Percentiles rank a stretch among this genome's conserved stretches.
These are phyloP conservation scores for Thelonectria olida DNA, from an alignment of 2,329 filamentous ascomycete species.

Conservation along the genomic window DNA sequence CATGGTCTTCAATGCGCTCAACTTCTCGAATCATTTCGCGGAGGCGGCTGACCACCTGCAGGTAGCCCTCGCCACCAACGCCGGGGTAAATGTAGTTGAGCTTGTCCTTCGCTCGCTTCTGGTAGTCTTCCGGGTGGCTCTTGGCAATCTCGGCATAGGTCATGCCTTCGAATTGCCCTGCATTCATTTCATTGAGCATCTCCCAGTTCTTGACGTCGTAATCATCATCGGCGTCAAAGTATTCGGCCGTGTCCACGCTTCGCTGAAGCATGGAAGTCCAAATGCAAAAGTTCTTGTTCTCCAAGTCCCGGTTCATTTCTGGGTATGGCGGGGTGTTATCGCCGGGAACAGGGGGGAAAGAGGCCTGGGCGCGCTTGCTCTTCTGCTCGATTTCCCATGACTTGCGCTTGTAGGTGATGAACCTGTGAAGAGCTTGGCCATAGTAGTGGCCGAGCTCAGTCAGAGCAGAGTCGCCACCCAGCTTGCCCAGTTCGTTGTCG, in stretches of 20 bases:
- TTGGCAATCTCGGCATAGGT: constrained; percentile 90
- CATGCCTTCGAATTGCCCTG: constrained; percentile 91
- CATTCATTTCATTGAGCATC: constrained; percentile 96
- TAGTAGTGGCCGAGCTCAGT: constrained; percentile 84
- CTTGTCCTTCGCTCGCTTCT: constrained; percentile 83
- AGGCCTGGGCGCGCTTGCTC: constrained; percentile 77
- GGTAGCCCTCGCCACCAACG: constrained; percentile 93
- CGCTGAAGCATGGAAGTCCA: constrained; percentile 98
- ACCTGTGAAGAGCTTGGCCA: constrained; percentile 79
- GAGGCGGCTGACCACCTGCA: constrained; percentile 95
- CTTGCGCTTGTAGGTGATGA: constrained; percentile 82
- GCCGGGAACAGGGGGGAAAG: constrained; percentile 89
- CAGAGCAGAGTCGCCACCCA: constrained; percentile 89
- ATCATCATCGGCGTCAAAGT: constrained; percentile 90
- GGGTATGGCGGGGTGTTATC: constrained; percentile 96
- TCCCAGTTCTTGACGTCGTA: constrained; percentile 98
- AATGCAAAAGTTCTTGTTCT: constrained; percentile 93
- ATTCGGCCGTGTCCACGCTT: constrained; percentile 85
- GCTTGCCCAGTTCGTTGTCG: constrained; percentile 87
- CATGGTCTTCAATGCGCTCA: constrained; percentile 95
- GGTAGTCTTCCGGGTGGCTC: constrained; percentile 83
- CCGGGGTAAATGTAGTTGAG: constrained; percentile 97
- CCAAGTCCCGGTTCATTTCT: constrained; percentile 74
- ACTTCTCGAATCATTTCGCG: constrained; percentile 96
- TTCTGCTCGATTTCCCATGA: constrained; percentile 87